A percentile compares a stretch with the other conserved stretches of the same genome.
These are phyloP conservation scores for Lunularia cruciata DNA, from an alignment of 225 moss, liverwort and hornwort species.

Conservation along the genomic window DNA sequence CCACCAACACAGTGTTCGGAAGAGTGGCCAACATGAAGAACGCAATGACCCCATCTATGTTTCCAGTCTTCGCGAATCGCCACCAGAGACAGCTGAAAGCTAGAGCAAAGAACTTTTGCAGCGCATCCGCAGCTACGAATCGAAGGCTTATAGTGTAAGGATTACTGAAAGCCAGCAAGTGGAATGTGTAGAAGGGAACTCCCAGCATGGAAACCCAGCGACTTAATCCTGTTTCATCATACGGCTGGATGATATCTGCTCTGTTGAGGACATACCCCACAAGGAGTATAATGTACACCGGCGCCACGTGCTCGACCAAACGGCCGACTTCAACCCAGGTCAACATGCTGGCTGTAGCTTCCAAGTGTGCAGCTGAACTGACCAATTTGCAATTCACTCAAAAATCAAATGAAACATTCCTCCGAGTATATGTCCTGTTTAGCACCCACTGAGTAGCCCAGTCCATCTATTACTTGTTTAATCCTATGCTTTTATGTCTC, in stretches of 20 bases:
- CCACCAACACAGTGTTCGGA: slow-evolving; percentile 52
- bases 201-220: slow-evolving; percentile 35
- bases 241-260: slow-evolving; percentile 4
- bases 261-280: slow-evolving; percentile 20
- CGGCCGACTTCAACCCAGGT: slow-evolving; percentile 35
- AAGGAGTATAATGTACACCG: slow-evolving; percentile 32
- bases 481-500: too few species aligned
- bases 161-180: slow-evolving; percentile 45
- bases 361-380: too few species aligned
- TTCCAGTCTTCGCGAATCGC: slow-evolving; percentile 35
- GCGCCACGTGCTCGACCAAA: slow-evolving; percentile 41
- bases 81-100: slow-evolving; percentile 34
- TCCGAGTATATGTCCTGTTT: too few species aligned
- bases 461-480: too few species aligned
- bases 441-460: too few species aligned
- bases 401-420: too few species aligned
- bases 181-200: slow-evolving; percentile 37
- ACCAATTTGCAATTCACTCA: too few species aligned
- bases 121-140: slow-evolving; percentile 45
- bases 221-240: slow-evolving; percentile 38
- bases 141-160: slow-evolving; percentile 42
- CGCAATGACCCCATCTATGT: slow-evolving; percentile 40
- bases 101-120: slow-evolving; percentile 39
- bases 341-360: too few species aligned
- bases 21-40: slow-evolving; percentile 54